These are phyloP conservation scores for Spizellomyces sp. DNA, from an alignment of 192 early-diverging fungal genomes.

Conservation along the genomic window DNA sequence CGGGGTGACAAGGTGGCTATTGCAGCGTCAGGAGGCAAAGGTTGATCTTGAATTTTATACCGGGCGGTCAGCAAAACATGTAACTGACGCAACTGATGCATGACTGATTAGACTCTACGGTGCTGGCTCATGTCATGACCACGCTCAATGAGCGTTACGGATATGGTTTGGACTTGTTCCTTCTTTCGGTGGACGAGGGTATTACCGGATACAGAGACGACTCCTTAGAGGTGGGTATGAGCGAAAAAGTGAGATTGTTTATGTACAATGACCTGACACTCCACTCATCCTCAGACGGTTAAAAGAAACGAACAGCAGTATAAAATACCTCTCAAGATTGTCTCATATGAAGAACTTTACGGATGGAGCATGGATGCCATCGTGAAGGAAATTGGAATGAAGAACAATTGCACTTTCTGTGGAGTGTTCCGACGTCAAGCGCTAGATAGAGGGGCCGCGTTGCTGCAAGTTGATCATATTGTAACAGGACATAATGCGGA, in stretches of 20 bases:
- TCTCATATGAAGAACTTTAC: conserved; percentile 94
- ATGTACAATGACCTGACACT: too few relatives aligned
- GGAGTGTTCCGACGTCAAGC: conserved; percentile 98
- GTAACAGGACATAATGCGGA: conserved; percentile 99
- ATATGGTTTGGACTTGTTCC: conserved; percentile 87
- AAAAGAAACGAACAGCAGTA: conserved; percentile 96
- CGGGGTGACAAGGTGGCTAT: conserved; percentile 90
- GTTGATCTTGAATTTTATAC: conserved; percentile 27
- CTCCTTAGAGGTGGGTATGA: conserved; percentile 70
- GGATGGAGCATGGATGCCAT: conserved; percentile 99
- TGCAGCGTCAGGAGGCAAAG: conserved; percentile 92
- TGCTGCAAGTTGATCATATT: conserved; percentile 92
- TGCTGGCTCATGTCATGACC: conserved; percentile 94
- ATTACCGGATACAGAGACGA: conserved; percentile 98
- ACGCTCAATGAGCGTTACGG: conserved; percentile 87
- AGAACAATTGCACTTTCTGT: conserved; percentile 99
- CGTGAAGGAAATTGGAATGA: conserved; percentile 89
- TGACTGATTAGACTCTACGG: conserved; percentile 76
- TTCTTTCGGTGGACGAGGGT: conserved; percentile 97
- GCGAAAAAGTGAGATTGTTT: background rate
- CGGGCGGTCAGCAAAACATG: background rate
- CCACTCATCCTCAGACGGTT: conserved; percentile 62
- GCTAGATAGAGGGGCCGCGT: conserved; percentile 88
- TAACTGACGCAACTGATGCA: too few relatives aligned
- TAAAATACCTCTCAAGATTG: conserved; percentile 86